phyloP scores from a whole-genome alignment of 2,329 filamentous ascomycete genomes.

The Aureobasidium melanogenum region DNA sequence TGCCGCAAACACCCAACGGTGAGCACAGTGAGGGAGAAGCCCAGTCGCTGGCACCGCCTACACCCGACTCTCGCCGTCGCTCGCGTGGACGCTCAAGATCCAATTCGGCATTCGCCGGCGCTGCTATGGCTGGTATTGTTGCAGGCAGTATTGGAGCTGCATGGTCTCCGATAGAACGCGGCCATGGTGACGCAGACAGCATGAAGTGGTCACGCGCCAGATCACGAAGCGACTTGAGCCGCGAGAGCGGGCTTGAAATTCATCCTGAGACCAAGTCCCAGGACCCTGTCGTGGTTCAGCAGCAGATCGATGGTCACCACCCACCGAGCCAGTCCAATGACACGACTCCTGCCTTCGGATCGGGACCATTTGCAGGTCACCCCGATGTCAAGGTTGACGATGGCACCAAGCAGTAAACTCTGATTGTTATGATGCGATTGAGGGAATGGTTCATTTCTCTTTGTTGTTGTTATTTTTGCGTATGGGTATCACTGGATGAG shows the following conservation, averaged over 20 bases:
- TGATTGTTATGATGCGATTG: not conserved
- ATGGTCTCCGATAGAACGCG: slow-evolving; percentile 62
- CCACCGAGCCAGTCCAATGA: slow-evolving; percentile 36
- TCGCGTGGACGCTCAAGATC: slow-evolving; percentile 56
- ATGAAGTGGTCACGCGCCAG: slow-evolving; percentile 26
- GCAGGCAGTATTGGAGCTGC: slow-evolving; percentile 61
- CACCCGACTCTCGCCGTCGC: slow-evolving; percentile 49
- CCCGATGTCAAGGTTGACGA: slow-evolving; percentile 16
- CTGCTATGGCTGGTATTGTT: slow-evolving; percentile 76
- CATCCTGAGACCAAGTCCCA: slow-evolving; percentile 41
- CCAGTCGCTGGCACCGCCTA: slow-evolving; percentile 36
- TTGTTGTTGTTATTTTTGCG: not conserved
- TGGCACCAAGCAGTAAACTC: not conserved
- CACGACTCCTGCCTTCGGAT: slow-evolving; percentile 35
- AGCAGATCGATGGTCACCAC: slow-evolving; percentile 23
- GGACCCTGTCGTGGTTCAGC: slow-evolving; percentile 37
- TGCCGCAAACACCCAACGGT: slow-evolving; percentile 55
- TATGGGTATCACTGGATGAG: not conserved
- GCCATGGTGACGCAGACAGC: slow-evolving; percentile 31
- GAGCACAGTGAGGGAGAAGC: slow-evolving; percentile 37
- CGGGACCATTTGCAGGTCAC: slow-evolving; percentile 35
- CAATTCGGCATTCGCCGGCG: slow-evolving; percentile 63
- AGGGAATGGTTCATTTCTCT: not conserved
- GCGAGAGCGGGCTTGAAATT: slow-evolving; percentile 34
- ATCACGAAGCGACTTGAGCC: slow-evolving; percentile 23